Base-by-base conservation (phyloP, 768 basidiomycete species). In the Trametes coccinea region DNA sequence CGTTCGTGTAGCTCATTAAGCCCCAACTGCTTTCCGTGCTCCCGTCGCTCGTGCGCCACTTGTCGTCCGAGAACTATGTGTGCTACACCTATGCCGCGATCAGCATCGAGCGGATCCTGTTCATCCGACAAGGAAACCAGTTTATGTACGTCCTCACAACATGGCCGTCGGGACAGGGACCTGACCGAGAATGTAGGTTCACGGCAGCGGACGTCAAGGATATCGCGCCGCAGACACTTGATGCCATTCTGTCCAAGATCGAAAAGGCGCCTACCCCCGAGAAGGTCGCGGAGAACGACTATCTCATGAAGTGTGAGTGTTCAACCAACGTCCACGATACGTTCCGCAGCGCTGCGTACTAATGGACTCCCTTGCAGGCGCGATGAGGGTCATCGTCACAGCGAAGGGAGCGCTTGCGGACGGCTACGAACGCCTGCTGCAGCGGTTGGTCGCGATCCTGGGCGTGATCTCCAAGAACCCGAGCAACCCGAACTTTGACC, bases 81-180 rank as follows among this genome's bases (percentile, higher is more conserved):
- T 89, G 90, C 29, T 96, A 91, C 69, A 95, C 96, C 0, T 98
- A 98, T 74, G 94, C 95, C 8, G 95, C 97, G 16, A 95, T 98
- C 68, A 93, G 95, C n/a, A 95, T 99, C 70, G 97, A 99, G 70
- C 85, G 95, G 6, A 88, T 98, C 56, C 76, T 99, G 43, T 93
- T 87, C 74, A 97, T 98, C 74, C 94, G 92, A 70, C 87, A 90
- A 68, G 84, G 85, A 3, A 81, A 80, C 4, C 82, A 85, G 63
- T 78, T 92, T 29, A 70, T 93, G 95, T 97, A 60, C 57, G 91
- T 78, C 16, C 13, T 48, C 30, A 16, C 48, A 31, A 11, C 11
- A 2, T 11, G 13, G 13, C 3, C 13, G 3, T 29, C 17, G 6
- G 34, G 34, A n/a, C 2, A 37, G 6, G 34, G 2, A 37, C 0